Base-by-base conservation (phyloP, 2,329 filamentous ascomycete genomes). In the Trichoderma arundinaceum region DNA sequence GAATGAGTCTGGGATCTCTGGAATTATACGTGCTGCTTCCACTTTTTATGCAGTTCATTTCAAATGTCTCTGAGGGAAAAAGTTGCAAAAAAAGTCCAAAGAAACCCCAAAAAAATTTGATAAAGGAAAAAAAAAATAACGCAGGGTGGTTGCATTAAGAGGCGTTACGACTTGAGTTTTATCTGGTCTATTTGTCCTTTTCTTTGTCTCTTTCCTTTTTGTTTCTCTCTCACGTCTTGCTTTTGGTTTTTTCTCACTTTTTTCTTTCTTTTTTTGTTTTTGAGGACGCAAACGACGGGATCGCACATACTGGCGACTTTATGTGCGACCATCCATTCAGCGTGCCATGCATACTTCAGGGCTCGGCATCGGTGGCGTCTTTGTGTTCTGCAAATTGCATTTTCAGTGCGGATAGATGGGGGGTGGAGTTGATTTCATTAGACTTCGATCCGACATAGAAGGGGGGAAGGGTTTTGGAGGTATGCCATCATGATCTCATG, bases 91-190 rank as follows among this genome's bases (percentile, higher is more conserved):
- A 57, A 38, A 38, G 7, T 38, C 7, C 35, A 38, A 38, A 38
- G 35, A 13, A 32, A 38, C 22, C 17, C 32, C 10, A 72, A 43
- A 59, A 72, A 75, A 73, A 75, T 17, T 33, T 28, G 22, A 28
- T 8, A 68, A 69, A 69, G 70, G 64, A 41, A 75, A 84, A 93
- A 71, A 67, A 48, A 75, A 84, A 86, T 38, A 7, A 67, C 90
- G 93, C 76, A 91, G 91, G 72, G 73, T 69, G 73, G 73, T 72
- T 78, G 77, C 77, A 79, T 79, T 73, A 68, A 72, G 74, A 72
- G 77, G 77, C 76, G 77, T 79, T 78, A 72, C 70, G 65, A 52
- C 15, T 62, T 61, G 58, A 41, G 9, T 62, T 52, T 41, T 13
- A 44, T 58, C 22, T 28, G 22, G 22, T 28, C 22, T 64, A 65